Evolutionary conservation across 768 basidiomycete genomes (phyloP), one percentile per base, ranked within the genome.

Genomic region (Cystofilobasidium bisporidii): DNA sequence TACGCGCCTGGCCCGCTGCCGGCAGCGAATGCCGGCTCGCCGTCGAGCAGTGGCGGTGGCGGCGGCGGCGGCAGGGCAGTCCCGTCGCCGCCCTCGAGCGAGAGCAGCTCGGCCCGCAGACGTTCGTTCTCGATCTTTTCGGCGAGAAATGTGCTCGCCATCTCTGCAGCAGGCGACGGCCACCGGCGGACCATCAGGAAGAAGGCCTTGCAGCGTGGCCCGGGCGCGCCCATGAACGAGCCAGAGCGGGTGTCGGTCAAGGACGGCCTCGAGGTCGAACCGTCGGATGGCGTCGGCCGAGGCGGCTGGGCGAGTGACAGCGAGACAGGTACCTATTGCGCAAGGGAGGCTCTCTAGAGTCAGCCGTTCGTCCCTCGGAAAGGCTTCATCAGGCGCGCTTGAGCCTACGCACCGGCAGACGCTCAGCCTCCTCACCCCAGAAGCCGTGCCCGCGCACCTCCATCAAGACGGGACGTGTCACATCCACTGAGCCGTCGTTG

Each of bases 101-200:
- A 76, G 53, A 71, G 66, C 38, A 78, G 71, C 64, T 85, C 84
- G 68, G 83, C 82, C 71, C 87, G 82, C 48, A 96, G 77, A 18
- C 85, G 82, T 75, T 89, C 87, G 75, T 96, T 91, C 78, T 93
- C 90, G 65, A 86, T 80, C 76, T 91, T 92, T 60, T 94, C 82
- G 73, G 94, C 91, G 41, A 96, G 73, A 70, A 80, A 82, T 26
- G 78, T 75, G 67, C 80, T 79, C 59, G 80, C 73, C 87, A 85
- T 84, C 43, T 85, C 83, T 24, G 81, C 81, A 72, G 86, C 87
- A 70, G 86, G 83, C 71, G 84, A 84, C 24, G 88, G 88, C 75
- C 87, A 89, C 0, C 87, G 87, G 71, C 84, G 85, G 22, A 87
- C 87, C 73, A 86, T 83, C 12, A 82, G 83, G 71, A 92, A 87